Evolutionary conservation across 148 eudicot species (phyloP).

Genomic region (Spergularia bocconei): DNA sequence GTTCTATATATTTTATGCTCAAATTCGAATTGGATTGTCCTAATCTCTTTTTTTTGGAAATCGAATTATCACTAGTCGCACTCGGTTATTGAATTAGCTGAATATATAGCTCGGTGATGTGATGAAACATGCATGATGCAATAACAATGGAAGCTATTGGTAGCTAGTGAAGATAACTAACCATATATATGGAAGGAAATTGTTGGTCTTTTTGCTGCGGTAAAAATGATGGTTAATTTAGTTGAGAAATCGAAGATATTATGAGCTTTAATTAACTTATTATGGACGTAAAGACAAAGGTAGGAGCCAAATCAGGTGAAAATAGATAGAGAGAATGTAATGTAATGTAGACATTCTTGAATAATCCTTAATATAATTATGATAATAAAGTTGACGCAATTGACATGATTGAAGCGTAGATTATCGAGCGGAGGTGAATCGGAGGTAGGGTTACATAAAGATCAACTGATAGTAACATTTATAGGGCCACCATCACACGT

Average conservation of each 20-base stretch:
- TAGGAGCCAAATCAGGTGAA: background rate
- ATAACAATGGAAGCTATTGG: no score
- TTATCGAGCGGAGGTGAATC: background rate
- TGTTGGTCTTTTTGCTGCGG: background rate
- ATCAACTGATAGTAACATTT: constrained; percentile 12
- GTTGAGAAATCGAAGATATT: background rate
- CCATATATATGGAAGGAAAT: background rate
- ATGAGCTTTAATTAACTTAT: constrained; percentile 15
- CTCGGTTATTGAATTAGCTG: no score
- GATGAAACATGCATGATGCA: no score
- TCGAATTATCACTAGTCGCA: no score
- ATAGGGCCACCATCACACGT: constrained; percentile 27
- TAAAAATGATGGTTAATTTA: background rate
- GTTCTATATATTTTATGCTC: no score
- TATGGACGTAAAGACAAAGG: constrained; percentile 23
- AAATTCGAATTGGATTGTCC: no score
- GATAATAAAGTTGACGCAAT: background rate
- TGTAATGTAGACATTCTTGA: background rate
- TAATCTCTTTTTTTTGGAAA: no score
- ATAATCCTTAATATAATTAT: constrained; percentile 1
- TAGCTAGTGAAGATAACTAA: no score
- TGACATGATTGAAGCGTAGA: constrained; percentile 3
- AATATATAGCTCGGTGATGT: no score
- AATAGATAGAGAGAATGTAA: no score
- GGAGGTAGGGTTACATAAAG: constrained; percentile 20